Evolutionary conservation across 805 yeast species (phyloP).

Genomic region (Metschnikowia kunwiensis): DNA sequence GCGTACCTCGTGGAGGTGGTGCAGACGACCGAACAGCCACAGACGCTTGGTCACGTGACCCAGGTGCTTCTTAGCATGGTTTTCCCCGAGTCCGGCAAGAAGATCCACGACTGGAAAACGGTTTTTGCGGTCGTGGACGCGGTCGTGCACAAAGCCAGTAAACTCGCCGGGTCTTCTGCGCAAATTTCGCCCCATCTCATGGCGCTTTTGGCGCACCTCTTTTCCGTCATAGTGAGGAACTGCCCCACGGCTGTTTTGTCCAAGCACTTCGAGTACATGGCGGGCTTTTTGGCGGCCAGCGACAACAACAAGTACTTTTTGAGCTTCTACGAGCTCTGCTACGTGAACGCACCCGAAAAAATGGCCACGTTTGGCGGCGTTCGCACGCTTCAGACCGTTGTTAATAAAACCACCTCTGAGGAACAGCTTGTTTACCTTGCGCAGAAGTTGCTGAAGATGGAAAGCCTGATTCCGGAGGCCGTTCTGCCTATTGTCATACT

Average conservation of each 20-base stretch:
- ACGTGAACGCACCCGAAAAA: constrained; percentile 43
- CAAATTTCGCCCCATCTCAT: constrained; percentile 6
- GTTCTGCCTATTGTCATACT: constrained; percentile 7
- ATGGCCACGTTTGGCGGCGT: constrained; percentile 42
- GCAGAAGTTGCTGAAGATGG: constrained; percentile 8
- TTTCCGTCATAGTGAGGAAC: constrained; percentile 54
- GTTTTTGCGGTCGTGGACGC: constrained; percentile 22
- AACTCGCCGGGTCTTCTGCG: constrained; percentile 4
- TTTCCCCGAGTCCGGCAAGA: constrained; percentile 71
- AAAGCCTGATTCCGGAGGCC: neutral
- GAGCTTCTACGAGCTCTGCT: constrained; percentile 46
- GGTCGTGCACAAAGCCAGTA: constrained; percentile 21
- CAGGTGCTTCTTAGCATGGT: constrained; percentile 47
- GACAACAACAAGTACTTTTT: constrained; percentile 38
- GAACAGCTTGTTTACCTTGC: constrained; percentile 8
- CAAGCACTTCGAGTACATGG: constrained; percentile 43
- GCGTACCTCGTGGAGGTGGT: constrained; percentile 20
- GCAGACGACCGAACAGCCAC: constrained; percentile 3
- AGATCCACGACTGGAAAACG: constrained; percentile 52
- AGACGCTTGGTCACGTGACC: constrained; percentile 19
- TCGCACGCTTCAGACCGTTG: constrained; percentile 46
- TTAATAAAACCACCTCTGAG: constrained; percentile 29
- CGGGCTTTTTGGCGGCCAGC: constrained; percentile 35
- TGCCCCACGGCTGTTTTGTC: constrained; percentile 47
- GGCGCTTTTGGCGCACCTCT: constrained; percentile 41